A percentile compares a stretch with the other conserved stretches of the same genome.
phyloP scores from a whole-genome alignment of 2,329 filamentous ascomycete species.

The Fusarium neocosmosporiellum region DNA sequence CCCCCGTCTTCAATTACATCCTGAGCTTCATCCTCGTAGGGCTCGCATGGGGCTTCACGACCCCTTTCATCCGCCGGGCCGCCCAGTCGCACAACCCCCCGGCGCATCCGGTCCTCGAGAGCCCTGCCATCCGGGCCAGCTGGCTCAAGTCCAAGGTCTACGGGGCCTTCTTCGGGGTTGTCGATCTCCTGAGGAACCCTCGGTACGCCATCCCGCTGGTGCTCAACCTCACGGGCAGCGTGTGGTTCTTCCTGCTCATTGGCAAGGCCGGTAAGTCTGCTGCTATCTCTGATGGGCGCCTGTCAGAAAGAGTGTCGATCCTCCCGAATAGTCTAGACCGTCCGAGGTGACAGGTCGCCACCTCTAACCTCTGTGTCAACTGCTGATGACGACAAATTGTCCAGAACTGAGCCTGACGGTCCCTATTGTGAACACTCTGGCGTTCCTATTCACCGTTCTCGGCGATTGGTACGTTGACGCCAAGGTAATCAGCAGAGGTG shows the following conservation, averaged over 20 bases:
- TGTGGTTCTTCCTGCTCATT: slow-evolving; percentile 97
- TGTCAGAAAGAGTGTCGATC: slow-evolving; percentile 22
- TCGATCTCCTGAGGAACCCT: slow-evolving; percentile 83
- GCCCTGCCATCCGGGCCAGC: slow-evolving; percentile 63
- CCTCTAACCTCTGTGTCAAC: slow-evolving; percentile 3
- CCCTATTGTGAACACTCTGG: slow-evolving; percentile 92
- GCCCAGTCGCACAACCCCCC: slow-evolving; percentile 79
- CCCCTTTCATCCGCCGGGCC: slow-evolving; percentile 89
- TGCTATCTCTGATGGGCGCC: slow-evolving; percentile 8
- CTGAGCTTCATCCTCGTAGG: slow-evolving; percentile 92
- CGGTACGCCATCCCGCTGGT: slow-evolving; percentile 86
- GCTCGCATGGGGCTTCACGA: slow-evolving; percentile 92
- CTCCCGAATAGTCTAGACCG: slow-evolving; percentile 9
- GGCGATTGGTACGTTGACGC: slow-evolving; percentile 96
- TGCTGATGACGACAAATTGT: slow-evolving; percentile 22
- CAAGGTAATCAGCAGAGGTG: slow-evolving; percentile 87
- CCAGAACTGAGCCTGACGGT: slow-evolving; percentile 91
- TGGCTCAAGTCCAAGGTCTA: slow-evolving; percentile 72
- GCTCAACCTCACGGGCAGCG: slow-evolving; percentile 89
- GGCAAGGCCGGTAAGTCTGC: slow-evolving; percentile 81
- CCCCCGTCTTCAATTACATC: slow-evolving; percentile 80
- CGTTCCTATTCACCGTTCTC: slow-evolving; percentile 94
- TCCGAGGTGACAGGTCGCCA: slow-evolving; percentile 25
- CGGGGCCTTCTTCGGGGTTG: slow-evolving; percentile 76
- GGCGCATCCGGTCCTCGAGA: slow-evolving; percentile 64